These are phyloP conservation scores for Baudoinia panamericana DNA, from an alignment of 495 filamentous ascomycete species.

Conservation along the genomic window DNA sequence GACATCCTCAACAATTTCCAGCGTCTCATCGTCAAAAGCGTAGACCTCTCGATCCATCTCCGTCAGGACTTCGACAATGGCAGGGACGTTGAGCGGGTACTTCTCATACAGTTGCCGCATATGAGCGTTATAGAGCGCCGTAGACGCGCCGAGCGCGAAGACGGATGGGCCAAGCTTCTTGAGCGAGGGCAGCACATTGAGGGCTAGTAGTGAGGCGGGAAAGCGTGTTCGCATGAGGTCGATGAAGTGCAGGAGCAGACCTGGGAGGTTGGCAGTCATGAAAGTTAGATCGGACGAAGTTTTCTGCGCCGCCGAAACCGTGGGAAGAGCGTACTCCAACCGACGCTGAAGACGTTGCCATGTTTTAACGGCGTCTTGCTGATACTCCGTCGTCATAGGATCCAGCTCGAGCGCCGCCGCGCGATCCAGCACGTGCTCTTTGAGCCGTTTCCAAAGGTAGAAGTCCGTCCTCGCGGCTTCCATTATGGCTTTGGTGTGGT, in stretches of 20 bases:
- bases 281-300: conserved; percentile 37
- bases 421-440: conserved; percentile 42
- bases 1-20: conserved; percentile 34
- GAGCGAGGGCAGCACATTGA: conserved; percentile 53
- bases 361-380: conserved; percentile 18
- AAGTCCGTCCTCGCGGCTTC: conserved; percentile 43
- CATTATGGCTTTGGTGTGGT: conserved; percentile 37
- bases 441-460: conserved; percentile 58
- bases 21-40: conserved; percentile 45
- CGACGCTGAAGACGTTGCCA: background rate
- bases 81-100: conserved; percentile 43
- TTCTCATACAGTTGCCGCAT: conserved; percentile 50
- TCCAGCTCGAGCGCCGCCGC: conserved; percentile 22
- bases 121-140: conserved; percentile 62
- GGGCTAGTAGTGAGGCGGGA: conserved; percentile 45
- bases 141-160: conserved; percentile 59
- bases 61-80: conserved; percentile 47
- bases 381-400: conserved; percentile 5
- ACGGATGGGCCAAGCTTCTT: conserved; percentile 57
- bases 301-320: too few relatives aligned
- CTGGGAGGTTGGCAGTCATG: conserved; percentile 54
- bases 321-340: too few relatives aligned
- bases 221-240: conserved; percentile 50
- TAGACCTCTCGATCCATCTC: conserved; percentile 71
- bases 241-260: conserved; percentile 49